A percentile compares a stretch with the other conserved stretches of the same genome.
Evolutionary conservation across 1,139 yeast species (phyloP).

Genomic region (Geotrichum bryndzae): DNA sequence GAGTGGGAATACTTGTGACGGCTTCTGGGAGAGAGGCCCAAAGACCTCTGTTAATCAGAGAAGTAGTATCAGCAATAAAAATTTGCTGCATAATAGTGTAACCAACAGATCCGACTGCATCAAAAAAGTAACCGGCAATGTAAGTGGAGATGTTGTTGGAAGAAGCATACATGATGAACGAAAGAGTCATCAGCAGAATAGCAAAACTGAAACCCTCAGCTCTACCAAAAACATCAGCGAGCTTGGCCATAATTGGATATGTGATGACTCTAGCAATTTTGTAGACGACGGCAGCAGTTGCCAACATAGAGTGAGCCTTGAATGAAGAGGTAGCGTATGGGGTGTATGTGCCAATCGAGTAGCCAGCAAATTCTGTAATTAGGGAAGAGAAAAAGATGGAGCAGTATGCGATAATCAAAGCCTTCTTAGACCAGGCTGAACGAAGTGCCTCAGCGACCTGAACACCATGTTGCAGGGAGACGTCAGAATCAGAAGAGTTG

Average conservation of each 20-base stretch:
- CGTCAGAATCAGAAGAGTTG: conserved; percentile 6
- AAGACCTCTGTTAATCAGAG: conserved; percentile 37
- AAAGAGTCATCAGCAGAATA: conserved; percentile 30
- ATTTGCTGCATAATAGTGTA: conserved; percentile 37
- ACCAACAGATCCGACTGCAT: conserved; percentile 38
- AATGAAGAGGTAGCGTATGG: conserved; percentile 40
- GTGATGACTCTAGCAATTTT: conserved; percentile 39
- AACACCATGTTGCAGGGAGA: conserved; percentile 15
- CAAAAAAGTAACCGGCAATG: conserved; percentile 35
- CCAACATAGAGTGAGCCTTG: conserved; percentile 36
- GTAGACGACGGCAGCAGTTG: conserved; percentile 40
- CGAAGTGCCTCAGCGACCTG: conserved; percentile 15
- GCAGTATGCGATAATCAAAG: conserved; percentile 26
- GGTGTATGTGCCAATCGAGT: conserved; percentile 38
- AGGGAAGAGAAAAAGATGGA: conserved; percentile 39
- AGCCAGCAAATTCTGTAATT: conserved; percentile 37
- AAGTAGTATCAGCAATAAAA: conserved; percentile 40
- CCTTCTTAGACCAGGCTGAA: conserved; percentile 24
- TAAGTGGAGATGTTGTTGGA: conserved; percentile 33
- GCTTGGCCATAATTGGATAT: conserved; percentile 40
- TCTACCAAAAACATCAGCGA: conserved; percentile 40
- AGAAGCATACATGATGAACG: conserved; percentile 35
- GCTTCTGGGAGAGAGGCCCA: conserved; percentile 20
- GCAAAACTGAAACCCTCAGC: conserved; percentile 38
- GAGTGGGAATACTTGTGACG: conserved; percentile 14